phyloP scores from a whole-genome alignment of 2,329 filamentous ascomycete species.

The Exophiala bonariae region DNA sequence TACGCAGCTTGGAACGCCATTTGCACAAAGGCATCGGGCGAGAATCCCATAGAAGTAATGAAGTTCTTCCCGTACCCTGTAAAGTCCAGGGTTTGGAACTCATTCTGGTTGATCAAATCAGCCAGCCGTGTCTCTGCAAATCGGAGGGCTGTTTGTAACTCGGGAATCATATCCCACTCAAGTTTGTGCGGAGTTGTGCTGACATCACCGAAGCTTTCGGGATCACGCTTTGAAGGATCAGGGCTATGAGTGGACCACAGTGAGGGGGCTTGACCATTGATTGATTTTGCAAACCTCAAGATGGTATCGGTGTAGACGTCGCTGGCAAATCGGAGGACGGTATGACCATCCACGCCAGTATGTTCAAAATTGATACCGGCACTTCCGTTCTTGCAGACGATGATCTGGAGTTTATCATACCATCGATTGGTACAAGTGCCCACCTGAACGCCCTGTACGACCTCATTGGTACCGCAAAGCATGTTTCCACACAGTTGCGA shows the following conservation, averaged over 20 bases:
- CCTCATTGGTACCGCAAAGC: constrained; percentile 91
- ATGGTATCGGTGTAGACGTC: constrained; percentile 98
- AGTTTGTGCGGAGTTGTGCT: constrained; percentile 92
- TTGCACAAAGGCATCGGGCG: constrained; percentile 94
- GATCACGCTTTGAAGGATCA: constrained; percentile 88
- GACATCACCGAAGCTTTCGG: constrained; percentile 87
- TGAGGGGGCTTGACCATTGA: constrained; percentile 89
- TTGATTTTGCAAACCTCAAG: constrained; percentile 87
- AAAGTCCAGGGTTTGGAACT: constrained; percentile 92
- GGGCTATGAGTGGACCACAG: constrained; percentile 90
- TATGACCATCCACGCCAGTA: constrained; percentile 96
- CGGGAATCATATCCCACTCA: constrained; percentile 95
- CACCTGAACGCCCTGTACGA: constrained; percentile 91
- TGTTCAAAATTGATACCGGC: constrained; percentile 99
- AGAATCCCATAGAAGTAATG: constrained; percentile 95
- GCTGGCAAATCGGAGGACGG: constrained; percentile 91
- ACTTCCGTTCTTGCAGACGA: constrained; percentile 97
- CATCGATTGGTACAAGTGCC: constrained; percentile 97
- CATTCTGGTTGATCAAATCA: constrained; percentile 93
- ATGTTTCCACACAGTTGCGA: constrained; percentile 95
- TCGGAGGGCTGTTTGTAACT: constrained; percentile 84
- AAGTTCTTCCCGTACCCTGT: constrained; percentile 91
- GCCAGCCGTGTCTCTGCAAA: constrained; percentile 94
- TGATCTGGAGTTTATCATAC: constrained; percentile 99
- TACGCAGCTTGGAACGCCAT: constrained; percentile 99